Conservation (phyloP, 805 yeast species). For the Cyberlindnera maclurae region DNA sequence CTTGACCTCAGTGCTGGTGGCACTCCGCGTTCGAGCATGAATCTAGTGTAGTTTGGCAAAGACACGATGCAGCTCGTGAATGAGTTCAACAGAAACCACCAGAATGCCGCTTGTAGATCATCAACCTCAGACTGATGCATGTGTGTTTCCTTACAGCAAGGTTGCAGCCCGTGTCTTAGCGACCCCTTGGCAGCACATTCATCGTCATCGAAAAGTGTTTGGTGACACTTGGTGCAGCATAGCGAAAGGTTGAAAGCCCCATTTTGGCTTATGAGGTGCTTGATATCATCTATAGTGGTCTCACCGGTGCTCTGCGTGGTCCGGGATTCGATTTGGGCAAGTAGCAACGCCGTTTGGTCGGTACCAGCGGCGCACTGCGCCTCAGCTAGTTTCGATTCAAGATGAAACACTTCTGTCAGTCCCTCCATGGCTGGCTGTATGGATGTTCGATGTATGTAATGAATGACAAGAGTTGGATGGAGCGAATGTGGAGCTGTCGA, state of each 20-base stretch:
- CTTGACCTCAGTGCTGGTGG: conserved; percentile 36
- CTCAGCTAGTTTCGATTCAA: conserved; percentile 11
- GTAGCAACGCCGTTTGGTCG: conserved; percentile 8
- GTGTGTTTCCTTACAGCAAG: conserved; percentile 20
- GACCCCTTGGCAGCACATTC: conserved; percentile 12
- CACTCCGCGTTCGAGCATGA: conserved; percentile 33
- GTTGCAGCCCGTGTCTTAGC: conserved; percentile 7
- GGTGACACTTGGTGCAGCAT: conserved; percentile 22
- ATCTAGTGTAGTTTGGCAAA: conserved; percentile 41
- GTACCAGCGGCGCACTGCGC: conserved; percentile 4
- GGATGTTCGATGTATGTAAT: no score
- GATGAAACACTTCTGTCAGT: conserved; percentile 17
- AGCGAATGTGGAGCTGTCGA: no score
- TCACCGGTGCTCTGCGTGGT: conserved; percentile 10
- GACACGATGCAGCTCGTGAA: conserved; percentile 39
- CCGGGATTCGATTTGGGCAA: conserved; percentile 10
- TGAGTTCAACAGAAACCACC: conserved; percentile 38
- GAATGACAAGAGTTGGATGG: no score
- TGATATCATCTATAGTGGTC: conserved; percentile 27
- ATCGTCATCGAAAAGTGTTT: conserved; percentile 21
- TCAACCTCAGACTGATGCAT: conserved; percentile 5
- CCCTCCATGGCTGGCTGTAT: conserved; percentile 12
- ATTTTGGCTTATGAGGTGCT: conserved; percentile 16
- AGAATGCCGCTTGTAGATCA: conserved; percentile 32
- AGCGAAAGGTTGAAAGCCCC: conserved; percentile 18